Conservation (phyloP, 805 yeast species). For the Nakazawaea ernobii region DNA sequence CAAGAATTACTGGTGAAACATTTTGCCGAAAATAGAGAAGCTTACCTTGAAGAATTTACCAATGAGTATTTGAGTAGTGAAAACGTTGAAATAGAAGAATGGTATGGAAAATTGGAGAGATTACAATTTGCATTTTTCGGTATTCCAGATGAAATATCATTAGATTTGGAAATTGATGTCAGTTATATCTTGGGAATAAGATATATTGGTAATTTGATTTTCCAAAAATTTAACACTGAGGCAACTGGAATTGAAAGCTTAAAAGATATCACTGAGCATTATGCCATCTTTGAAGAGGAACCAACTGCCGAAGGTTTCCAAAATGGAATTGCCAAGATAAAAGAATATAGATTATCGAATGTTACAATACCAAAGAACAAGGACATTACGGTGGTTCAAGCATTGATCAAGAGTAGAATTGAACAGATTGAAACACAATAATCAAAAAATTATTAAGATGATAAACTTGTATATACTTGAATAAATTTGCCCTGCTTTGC, state of each 20-base stretch:
- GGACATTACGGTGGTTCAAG: constrained; percentile 29
- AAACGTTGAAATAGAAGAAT: constrained; percentile 47
- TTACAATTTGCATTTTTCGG: constrained; percentile 81
- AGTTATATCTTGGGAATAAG: constrained; percentile 63
- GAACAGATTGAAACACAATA: constrained; percentile 14
- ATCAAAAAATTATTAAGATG: neutral
- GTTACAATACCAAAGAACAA: constrained; percentile 27
- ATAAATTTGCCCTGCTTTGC: neutral
- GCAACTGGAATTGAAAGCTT: constrained; percentile 39
- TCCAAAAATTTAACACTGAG: constrained; percentile 37
- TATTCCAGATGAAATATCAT: constrained; percentile 63
- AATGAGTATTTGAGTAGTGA: constrained; percentile 50
- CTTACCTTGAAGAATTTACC: constrained; percentile 53
- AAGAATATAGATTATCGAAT: constrained; percentile 26
- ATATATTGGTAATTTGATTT: constrained; percentile 64
- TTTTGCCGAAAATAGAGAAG: constrained; percentile 35
- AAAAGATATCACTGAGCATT: constrained; percentile 29
- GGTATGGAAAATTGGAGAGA: constrained; percentile 67
- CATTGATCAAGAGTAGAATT: constrained; percentile 26
- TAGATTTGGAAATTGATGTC: constrained; percentile 51
- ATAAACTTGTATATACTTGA: constrained; percentile 4
- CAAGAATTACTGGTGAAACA: constrained; percentile 51
- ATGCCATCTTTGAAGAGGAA: constrained; percentile 30
- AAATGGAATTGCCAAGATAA: constrained; percentile 27
- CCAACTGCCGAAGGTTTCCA: constrained; percentile 29